Evolutionary conservation across 2,329 filamentous ascomycete genomes (phyloP).

Genomic region (Stylonectria norvegica): DNA sequence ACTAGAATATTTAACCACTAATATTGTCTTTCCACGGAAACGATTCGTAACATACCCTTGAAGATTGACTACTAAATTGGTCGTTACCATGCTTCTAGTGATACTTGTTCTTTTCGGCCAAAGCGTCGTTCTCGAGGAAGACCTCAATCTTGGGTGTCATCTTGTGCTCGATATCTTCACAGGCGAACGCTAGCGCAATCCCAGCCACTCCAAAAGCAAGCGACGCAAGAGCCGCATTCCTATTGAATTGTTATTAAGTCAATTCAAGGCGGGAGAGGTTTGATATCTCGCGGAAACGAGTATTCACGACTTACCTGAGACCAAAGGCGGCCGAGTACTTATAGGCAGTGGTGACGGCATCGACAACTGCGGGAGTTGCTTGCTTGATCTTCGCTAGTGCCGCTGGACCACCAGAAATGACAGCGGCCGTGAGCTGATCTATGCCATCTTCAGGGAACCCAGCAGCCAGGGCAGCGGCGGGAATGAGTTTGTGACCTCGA

Average conservation of each 20-base stretch:
- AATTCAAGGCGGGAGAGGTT: too few species aligned
- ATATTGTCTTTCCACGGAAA: too few species aligned
- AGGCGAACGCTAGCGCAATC: too few species aligned
- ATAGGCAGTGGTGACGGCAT: conserved; percentile 27
- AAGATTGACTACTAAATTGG: too few species aligned
- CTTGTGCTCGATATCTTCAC: conserved; percentile 33
- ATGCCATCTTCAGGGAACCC: conserved; percentile 32
- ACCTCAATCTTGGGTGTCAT: conserved; percentile 38
- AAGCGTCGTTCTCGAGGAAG: conserved; percentile 33
- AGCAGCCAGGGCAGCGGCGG: conserved; percentile 32
- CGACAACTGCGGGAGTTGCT: conserved; percentile 27
- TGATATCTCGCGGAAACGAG: too few species aligned
- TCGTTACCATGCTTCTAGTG: too few species aligned
- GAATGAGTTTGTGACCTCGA: conserved; percentile 32
- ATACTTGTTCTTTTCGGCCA: conserved; percentile 30
- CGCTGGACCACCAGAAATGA: conserved; percentile 23
- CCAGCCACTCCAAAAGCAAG: conserved; percentile 16
- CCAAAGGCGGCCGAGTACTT: conserved; percentile 30
- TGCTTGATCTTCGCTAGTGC: conserved; percentile 23
- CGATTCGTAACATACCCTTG: too few species aligned
- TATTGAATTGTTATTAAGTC: too few species aligned
- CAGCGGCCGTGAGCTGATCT: conserved; percentile 27
- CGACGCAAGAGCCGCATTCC: too few species aligned
- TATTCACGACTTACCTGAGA: conserved; percentile 26
- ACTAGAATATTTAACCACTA: too few species aligned